Percentiles rank a stretch among this genome's conserved stretches.
These are phyloP conservation scores for Claviceps sorghi DNA, from an alignment of 2,329 filamentous ascomycete genomes.

Conservation along the genomic window DNA sequence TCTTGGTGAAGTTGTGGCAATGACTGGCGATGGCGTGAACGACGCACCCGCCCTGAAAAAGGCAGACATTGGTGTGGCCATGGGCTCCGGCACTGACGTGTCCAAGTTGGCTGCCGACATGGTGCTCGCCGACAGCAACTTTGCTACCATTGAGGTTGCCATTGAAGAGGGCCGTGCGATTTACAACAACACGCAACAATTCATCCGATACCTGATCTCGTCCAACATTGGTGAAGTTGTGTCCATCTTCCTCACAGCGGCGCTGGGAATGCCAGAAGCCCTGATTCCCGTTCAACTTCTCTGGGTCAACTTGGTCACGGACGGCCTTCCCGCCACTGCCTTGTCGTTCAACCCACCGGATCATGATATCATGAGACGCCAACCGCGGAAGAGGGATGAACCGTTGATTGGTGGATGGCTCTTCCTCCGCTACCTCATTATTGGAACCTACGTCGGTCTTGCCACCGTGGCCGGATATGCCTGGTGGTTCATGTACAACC, in stretches of 20 bases:
- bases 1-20: slow-evolving; percentile 85
- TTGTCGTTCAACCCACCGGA: slow-evolving; percentile 98
- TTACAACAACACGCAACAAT: slow-evolving; percentile 99
- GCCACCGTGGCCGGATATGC: slow-evolving; percentile 94
- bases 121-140: slow-evolving; percentile 97
- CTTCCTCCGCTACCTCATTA: slow-evolving; percentile 94
- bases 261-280: slow-evolving; percentile 92
- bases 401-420: slow-evolving; percentile 87
- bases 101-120: slow-evolving; percentile 95
- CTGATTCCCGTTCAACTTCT: slow-evolving; percentile 92
- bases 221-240: slow-evolving; percentile 99
- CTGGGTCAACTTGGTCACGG: slow-evolving; percentile 97
- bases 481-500: slow-evolving; percentile 99
- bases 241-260: slow-evolving; percentile 94
- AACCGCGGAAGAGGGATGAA: slow-evolving; percentile 84
- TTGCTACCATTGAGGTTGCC: slow-evolving; percentile 89
- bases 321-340: slow-evolving; percentile 89
- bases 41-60: slow-evolving; percentile 97
- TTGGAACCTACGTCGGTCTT: slow-evolving; percentile 85
- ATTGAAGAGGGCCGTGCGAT: slow-evolving; percentile 96
- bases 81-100: slow-evolving; percentile 96
- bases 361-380: slow-evolving; percentile 90
- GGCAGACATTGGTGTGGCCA: slow-evolving; percentile 95
- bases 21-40: slow-evolving; percentile 98
- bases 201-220: slow-evolving; percentile 97